These are phyloP conservation scores for Coemansia sp. DNA, from an alignment of 192 early-diverging fungal genomes.

Conservation along the genomic window DNA sequence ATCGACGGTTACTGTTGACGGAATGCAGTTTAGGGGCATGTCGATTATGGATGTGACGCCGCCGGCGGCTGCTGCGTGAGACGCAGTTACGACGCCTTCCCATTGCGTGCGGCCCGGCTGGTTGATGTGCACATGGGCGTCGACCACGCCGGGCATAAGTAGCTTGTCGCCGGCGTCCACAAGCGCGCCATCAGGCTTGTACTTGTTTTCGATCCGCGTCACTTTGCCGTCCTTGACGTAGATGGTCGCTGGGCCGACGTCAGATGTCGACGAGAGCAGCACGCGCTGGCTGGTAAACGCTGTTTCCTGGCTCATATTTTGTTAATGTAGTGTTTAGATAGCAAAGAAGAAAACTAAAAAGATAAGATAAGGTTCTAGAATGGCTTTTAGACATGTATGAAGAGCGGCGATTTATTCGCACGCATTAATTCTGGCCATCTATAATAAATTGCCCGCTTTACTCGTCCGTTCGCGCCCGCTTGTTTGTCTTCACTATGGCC, in stretches of 20 bases:
- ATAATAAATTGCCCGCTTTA: not conserved
- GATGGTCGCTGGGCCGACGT: slow-evolving; percentile 59
- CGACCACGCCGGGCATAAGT: slow-evolving; percentile 73
- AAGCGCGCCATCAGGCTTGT: slow-evolving; percentile 45
- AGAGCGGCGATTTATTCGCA: not conserved
- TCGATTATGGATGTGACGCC: slow-evolving; percentile 80
- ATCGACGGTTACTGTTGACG: slow-evolving; percentile 73
- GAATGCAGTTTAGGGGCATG: slow-evolving; percentile 86
- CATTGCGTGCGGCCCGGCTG: slow-evolving; percentile 83
- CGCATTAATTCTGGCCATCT: too few relatives aligned
- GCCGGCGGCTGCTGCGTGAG: slow-evolving; percentile 78
- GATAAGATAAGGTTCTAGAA: not conserved
- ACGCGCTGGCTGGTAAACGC: slow-evolving; percentile 50
- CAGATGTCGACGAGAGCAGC: slow-evolving; percentile 45
- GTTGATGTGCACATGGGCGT: slow-evolving; percentile 83
- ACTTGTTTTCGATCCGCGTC: slow-evolving; percentile 47
- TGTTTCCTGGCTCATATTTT: slow-evolving; percentile 43
- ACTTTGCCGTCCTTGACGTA: slow-evolving; percentile 61
- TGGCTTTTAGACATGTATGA: not conserved
- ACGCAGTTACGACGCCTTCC: slow-evolving; percentile 80
- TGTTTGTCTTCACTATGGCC: too few relatives aligned
- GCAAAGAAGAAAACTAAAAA: not conserved
- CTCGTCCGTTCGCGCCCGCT: slow-evolving; percentile 8
- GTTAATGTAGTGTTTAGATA: slow-evolving; percentile 13
- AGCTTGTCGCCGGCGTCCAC: slow-evolving; percentile 59